Conservation (phyloP, 2,329 filamentous ascomycete genomes). For the Pyricularia sp. region DNA sequence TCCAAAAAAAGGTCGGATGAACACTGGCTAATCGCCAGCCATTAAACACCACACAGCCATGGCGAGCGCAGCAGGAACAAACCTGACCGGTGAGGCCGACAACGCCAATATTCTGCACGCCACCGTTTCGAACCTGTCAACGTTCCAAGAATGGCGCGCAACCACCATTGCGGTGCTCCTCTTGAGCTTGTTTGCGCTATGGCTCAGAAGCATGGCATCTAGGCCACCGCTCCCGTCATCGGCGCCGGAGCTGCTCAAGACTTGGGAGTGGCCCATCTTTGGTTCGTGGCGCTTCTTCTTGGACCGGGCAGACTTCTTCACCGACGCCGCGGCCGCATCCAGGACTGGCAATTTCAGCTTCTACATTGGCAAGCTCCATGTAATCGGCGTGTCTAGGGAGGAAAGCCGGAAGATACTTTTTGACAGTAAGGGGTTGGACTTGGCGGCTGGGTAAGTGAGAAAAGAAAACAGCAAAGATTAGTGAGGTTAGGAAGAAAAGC, state of each 20-base stretch:
- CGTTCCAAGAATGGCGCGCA: no score
- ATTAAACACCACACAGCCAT: no score
- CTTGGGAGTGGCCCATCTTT: constrained; percentile 26
- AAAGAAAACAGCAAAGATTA: not conserved
- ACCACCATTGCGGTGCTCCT: no score
- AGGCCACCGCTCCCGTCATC: no score
- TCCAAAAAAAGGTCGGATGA: no score
- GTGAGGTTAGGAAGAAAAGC: not conserved
- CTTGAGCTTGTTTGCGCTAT: no score
- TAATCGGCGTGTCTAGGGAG: constrained; percentile 33
- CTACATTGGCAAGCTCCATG: constrained; percentile 32
- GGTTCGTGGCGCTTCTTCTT: constrained; percentile 37
- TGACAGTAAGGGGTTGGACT: constrained; percentile 32
- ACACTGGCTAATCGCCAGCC: no score
- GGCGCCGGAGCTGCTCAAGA: constrained; percentile 7
- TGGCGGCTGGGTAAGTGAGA: constrained; percentile 29
- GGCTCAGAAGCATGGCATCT: no score
- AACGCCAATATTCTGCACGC: no score
- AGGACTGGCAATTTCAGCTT: constrained; percentile 37
- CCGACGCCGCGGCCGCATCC: constrained; percentile 19
- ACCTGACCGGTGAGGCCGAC: no score
- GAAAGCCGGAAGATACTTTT: constrained; percentile 34
- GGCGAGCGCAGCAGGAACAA: no score
- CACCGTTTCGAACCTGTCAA: no score
- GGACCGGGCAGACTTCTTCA: constrained; percentile 32